Evolutionary conservation across 2,329 filamentous ascomycete species (phyloP).

Genomic region (Chaetomium globosum): DNA sequence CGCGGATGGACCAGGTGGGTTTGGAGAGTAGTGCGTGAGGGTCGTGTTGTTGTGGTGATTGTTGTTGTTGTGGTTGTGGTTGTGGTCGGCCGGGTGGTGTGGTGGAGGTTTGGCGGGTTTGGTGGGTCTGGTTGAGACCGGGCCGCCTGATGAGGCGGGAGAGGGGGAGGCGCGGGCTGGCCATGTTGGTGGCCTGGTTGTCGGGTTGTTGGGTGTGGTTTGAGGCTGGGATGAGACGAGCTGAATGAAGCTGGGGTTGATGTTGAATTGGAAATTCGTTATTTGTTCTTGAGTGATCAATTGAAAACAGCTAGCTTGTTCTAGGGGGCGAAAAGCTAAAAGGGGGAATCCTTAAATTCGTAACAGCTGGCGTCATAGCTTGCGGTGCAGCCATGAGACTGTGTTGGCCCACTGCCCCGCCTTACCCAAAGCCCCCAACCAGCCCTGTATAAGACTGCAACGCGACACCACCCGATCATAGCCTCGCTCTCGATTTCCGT

Average conservation of each 20-base stretch:
- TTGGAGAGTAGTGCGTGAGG: slow-evolving; percentile 51
- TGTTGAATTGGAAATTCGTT: background rate
- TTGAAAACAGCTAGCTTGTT: background rate
- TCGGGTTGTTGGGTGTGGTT: background rate
- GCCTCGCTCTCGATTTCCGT: background rate
- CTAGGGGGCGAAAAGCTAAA: background rate
- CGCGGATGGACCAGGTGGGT: slow-evolving; percentile 82
- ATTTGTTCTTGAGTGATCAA: background rate
- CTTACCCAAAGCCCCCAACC: slow-evolving; percentile 12
- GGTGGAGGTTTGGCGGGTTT: slow-evolving; percentile 20
- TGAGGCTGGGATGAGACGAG: background rate
- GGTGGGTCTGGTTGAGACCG: background rate
- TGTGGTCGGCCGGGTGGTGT: slow-evolving; percentile 3
- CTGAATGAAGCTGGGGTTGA: background rate
- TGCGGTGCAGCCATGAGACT: slow-evolving; percentile 17
- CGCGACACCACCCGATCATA: background rate
- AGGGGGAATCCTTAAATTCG: background rate
- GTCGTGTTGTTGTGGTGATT: slow-evolving; percentile 8
- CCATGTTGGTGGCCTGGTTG: slow-evolving; percentile 5
- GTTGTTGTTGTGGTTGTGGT: too few species aligned
- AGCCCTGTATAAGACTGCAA: background rate
- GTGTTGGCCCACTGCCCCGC: slow-evolving; percentile 23
- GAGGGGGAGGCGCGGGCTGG: slow-evolving; percentile 16
- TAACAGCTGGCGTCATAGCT: slow-evolving; percentile 28
- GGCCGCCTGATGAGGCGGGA: slow-evolving; percentile 4